Percentiles rank a stretch among this genome's conserved stretches.
Evolutionary conservation across 176 grass and related monocot genomes (phyloP).

Genomic region (Thalia dealbata): DNA sequence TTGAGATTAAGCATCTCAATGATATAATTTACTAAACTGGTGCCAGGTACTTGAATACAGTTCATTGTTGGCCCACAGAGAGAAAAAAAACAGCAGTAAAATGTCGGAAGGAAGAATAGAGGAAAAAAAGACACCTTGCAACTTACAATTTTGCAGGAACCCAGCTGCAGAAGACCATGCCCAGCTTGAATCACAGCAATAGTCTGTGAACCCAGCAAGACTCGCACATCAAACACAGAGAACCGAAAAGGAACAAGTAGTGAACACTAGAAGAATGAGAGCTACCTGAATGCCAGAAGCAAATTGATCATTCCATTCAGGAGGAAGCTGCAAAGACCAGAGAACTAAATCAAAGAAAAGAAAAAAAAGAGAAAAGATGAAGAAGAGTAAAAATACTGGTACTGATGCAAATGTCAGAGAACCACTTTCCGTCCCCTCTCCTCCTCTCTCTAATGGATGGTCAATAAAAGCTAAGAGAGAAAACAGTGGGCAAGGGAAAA

Average conservation of each 20-base stretch:
- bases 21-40: no score
- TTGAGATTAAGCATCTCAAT: no score
- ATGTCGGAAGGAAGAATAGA: no score
- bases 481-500: not conserved
- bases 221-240: not conserved
- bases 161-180: constrained; percentile 91
- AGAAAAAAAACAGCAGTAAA: no score
- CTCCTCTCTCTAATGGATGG: not conserved
- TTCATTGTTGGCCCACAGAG: no score
- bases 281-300: constrained; percentile 86
- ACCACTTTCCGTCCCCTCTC: not conserved
- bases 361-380: not conserved
- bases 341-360: constrained; percentile 29
- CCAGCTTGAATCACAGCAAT: constrained; percentile 99
- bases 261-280: not conserved
- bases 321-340: constrained; percentile 66
- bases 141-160: constrained; percentile 98
- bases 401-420: not conserved
- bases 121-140: not conserved
- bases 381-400: no score
- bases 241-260: not conserved
- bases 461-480: not conserved
- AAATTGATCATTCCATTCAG: constrained; percentile 97
- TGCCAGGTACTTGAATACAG: no score
- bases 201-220: constrained; percentile 40